Conservation (phyloP, 345 rosid species). For the Cardiospermum halicacabum region DNA sequence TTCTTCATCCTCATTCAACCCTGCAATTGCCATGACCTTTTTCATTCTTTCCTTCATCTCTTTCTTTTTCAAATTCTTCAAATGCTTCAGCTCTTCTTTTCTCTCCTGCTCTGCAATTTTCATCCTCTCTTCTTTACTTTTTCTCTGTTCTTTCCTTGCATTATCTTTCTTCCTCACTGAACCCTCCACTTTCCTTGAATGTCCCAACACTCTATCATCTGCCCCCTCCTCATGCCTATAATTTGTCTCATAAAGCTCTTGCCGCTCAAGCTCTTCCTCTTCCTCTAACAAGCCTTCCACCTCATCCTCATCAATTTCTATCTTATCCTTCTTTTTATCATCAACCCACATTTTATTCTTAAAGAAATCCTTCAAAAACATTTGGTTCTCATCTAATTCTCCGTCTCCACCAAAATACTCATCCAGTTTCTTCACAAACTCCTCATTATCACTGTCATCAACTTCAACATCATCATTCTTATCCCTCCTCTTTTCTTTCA, state of each 20-base stretch:
- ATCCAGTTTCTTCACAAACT: constrained; percentile 42
- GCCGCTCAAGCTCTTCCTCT: constrained; percentile 50
- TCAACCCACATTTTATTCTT: constrained; percentile 71
- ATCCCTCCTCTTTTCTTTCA: constrained; percentile 39
- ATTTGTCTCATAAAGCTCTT: constrained; percentile 57
- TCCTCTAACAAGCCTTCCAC: constrained; percentile 47
- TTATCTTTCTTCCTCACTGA: constrained; percentile 79
- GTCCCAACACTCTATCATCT: constrained; percentile 66
- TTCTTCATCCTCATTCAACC: constrained; percentile 48
- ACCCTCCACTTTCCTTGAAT: constrained; percentile 68
- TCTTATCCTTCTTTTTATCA: constrained; percentile 29
- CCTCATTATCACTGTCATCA: constrained; percentile 23
- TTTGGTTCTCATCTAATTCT: constrained; percentile 39
- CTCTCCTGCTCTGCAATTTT: constrained; percentile 61
- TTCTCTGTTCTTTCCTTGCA: constrained; percentile 66
- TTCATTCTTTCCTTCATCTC: constrained; percentile 74
- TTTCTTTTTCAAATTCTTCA: constrained; percentile 86
- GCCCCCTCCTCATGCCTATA: constrained; percentile 66
- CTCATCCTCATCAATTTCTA: constrained; percentile 33
- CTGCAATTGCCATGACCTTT: constrained; percentile 65
- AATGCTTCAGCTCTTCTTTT: constrained; percentile 73
- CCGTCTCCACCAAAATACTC: constrained; percentile 57
- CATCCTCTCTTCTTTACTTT: constrained; percentile 67
- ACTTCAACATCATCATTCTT: constrained; percentile 24
- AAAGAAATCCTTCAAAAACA: constrained; percentile 67